phyloP scores from a whole-genome alignment of 306 rosid species.

The Quercus dentata region DNA sequence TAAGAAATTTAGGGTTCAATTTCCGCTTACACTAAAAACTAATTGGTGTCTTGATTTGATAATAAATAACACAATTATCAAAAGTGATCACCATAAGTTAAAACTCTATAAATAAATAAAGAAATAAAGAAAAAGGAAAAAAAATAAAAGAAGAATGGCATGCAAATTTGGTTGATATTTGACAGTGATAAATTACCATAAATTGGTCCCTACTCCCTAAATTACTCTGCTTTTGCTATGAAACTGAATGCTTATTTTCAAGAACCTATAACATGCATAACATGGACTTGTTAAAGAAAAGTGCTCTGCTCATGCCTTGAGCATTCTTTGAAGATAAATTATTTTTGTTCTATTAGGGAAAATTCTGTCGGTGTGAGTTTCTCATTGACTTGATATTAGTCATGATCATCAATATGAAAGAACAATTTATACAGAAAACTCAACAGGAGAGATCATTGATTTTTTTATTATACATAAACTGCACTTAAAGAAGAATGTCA shows the following conservation, averaged over 20 bases:
- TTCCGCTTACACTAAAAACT: rapidly evolving
- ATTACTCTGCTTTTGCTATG: background rate
- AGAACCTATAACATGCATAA: background rate
- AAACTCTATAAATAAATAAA: too few relatives aligned
- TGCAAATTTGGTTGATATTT: background rate
- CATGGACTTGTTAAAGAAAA: background rate
- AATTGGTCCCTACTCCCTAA: background rate
- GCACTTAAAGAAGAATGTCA: too few relatives aligned
- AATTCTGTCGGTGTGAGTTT: too few relatives aligned
- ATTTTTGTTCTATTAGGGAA: too few relatives aligned
- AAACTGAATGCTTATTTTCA: background rate
- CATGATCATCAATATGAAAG: background rate
- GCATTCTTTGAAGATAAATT: background rate
- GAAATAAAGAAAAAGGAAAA: too few relatives aligned
- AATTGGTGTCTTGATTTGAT: too few relatives aligned
- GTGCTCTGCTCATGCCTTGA: background rate
- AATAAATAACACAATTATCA: too few relatives aligned
- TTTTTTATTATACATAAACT: too few relatives aligned
- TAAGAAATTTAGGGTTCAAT: rapidly evolving
- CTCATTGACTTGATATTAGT: background rate
- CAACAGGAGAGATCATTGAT: background rate
- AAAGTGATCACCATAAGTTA: rapidly evolving
- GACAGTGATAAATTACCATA: background rate
- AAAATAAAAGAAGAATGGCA: background rate
- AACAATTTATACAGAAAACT: background rate